These are phyloP conservation scores for Penicillium subrubescens DNA, from an alignment of 495 filamentous ascomycete species.

Conservation along the genomic window DNA sequence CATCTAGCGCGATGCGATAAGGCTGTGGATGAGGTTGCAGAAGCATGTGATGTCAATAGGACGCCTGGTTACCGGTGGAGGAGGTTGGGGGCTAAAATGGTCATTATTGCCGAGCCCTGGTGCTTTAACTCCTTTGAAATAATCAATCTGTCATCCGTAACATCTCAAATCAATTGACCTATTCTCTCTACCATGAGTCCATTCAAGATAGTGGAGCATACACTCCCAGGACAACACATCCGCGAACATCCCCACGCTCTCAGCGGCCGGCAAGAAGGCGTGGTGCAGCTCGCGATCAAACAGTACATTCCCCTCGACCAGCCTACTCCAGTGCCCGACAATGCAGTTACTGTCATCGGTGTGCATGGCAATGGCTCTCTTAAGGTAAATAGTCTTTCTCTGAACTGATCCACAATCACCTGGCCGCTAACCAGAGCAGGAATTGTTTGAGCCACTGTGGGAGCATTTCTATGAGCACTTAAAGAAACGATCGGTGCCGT, in stretches of 20 bases:
- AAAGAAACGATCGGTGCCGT: constrained; percentile 41
- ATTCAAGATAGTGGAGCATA: constrained; percentile 49
- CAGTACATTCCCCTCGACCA: constrained; percentile 67
- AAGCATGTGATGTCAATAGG: neutral
- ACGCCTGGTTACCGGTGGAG: neutral
- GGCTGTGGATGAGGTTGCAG: neutral
- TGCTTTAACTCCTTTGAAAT: neutral
- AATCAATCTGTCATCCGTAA: neutral
- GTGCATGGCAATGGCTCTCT: constrained; percentile 61
- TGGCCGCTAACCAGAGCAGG: constrained; percentile 38
- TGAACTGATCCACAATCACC: neutral
- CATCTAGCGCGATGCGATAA: neutral
- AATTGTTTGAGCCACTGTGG: constrained; percentile 77
- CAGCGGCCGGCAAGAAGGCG: constrained; percentile 51
- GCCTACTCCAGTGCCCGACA: constrained; percentile 53
- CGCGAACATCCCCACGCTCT: constrained; percentile 53
- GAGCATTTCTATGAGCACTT: constrained; percentile 55
- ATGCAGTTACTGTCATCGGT: constrained; percentile 66
- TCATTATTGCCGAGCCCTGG: neutral
- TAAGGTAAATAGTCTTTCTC: constrained; percentile 14
- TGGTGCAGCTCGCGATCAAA: constrained; percentile 62
- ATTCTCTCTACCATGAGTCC: neutral
- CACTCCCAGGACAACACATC: constrained; percentile 55
- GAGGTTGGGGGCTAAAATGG: neutral
- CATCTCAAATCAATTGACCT: neutral